Conservation (phyloP, 306 rosid genomes). For the Sphenostylis stenocarpa region DNA sequence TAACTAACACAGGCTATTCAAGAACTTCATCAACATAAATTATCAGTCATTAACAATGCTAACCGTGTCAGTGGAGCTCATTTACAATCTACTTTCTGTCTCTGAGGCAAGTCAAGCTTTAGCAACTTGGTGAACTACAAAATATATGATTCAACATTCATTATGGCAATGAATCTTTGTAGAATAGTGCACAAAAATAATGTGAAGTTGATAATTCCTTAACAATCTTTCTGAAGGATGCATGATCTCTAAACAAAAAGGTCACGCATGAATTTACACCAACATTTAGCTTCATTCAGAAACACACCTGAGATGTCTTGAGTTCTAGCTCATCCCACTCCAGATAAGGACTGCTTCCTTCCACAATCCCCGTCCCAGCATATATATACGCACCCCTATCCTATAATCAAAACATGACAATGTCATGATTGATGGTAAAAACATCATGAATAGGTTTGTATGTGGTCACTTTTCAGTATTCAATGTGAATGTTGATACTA, state of each 20-base stretch:
- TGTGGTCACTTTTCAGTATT: neutral
- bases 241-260: neutral
- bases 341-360: slow-evolving; percentile 78
- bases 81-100: slow-evolving; percentile 52
- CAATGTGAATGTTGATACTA: neutral
- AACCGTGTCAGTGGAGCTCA: slow-evolving; percentile 41
- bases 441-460: neutral
- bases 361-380: slow-evolving; percentile 97
- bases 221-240: neutral
- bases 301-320: slow-evolving; percentile 82
- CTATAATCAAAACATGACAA: slow-evolving; percentile 40
- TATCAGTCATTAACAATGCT: slow-evolving; percentile 10
- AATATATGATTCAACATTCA: slow-evolving; percentile 30
- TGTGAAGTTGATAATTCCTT: slow-evolving; percentile 5
- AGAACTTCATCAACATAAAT: slow-evolving; percentile 1
- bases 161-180: slow-evolving; percentile 17
- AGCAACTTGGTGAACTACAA: slow-evolving; percentile 82
- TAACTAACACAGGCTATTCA: neutral
- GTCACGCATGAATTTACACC: neutral
- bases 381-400: slow-evolving; percentile 77
- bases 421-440: slow-evolving; percentile 9
- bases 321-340: slow-evolving; percentile 98
- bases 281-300: neutral
- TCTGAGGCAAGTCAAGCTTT: slow-evolving; percentile 60
- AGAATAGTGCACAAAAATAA: slow-evolving; percentile 26